Evolutionary conservation across 768 basidiomycete species (phyloP), one percentile per base, ranked within the genome.

Genomic region (Amanita pseudoporphyria): DNA sequence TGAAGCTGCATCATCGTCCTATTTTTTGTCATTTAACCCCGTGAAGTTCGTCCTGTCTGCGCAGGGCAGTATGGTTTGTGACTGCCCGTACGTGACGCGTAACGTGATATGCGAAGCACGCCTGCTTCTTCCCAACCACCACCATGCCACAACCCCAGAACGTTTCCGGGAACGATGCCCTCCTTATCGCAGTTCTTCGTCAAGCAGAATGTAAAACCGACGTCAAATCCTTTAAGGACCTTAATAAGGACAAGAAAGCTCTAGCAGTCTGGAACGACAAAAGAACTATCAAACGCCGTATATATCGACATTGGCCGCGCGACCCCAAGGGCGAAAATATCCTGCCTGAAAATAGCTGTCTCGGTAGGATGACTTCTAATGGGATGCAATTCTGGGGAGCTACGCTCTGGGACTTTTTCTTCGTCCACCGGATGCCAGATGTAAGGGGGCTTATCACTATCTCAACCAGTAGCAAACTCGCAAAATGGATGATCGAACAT

Each of bases 381-480:
- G 57, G 58, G 0, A 22, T 62, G 6, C 57, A 63, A 37, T 54
- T 66, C 12, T 77, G 73, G 74, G 72, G 74, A 38, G 66, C 65
- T 9, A 69, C 70, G 1, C 53, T 73, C 1, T 60, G 63, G 24
- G 70, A 76, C 47, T 73, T 77, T 49, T 74, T 64, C 52, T 51
- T 14, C 1, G 61, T 66, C 16, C 30, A 49, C 1, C 60, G 64
- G 13, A 41, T 64, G 0, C 62, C 65, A 1, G 47, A 54, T 26
- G 3, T 57, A 3, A 6, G 30, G 3, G 36, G 18, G 21, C 51
- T 59, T 5, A 26, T 51, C 10, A 61, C 60, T 3, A 54, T 58
- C 5, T 60, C 67, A 26, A 67, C 64, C 16, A 63, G 66, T 3
- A 71, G 69, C 58, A 69, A 65, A 45, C 52, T 75, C 24, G 52